Percentiles rank a stretch among this genome's conserved stretches.
phyloP scores from a whole-genome alignment of 306 rosid species.

The Sphenostylis stenocarpa region DNA sequence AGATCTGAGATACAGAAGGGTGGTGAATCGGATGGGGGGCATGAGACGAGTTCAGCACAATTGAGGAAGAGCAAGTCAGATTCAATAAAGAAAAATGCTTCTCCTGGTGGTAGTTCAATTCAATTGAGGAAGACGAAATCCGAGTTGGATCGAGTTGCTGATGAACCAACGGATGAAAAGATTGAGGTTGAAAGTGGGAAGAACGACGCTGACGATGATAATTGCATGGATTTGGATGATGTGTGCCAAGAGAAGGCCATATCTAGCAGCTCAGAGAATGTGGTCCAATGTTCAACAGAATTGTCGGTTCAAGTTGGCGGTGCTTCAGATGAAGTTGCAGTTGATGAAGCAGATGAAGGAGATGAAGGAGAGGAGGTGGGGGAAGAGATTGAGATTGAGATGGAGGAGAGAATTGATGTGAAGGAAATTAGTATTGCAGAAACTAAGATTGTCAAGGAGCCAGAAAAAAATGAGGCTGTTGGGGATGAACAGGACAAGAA shows the following conservation, averaged over 20 bases:
- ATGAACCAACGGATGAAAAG: constrained; percentile 44
- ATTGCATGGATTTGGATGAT: constrained; percentile 49
- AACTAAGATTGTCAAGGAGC: constrained; percentile 32
- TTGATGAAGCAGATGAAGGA: constrained; percentile 21
- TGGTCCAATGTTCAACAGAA: constrained; percentile 37
- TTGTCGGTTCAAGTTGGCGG: constrained; percentile 23
- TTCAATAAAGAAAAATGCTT: constrained; percentile 23
- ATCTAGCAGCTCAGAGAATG: constrained; percentile 37
- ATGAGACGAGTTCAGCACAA: constrained; percentile 38
- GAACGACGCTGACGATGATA: constrained; percentile 42
- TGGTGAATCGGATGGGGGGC: constrained; percentile 34
- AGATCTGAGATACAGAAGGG: constrained; percentile 43
- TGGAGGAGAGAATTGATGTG: constrained; percentile 57
- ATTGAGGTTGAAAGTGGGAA: constrained; percentile 39
- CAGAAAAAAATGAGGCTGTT: constrained; percentile 41
- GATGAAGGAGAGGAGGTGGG: constrained; percentile 32
- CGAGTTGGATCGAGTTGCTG: constrained; percentile 19
- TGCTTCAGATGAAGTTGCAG: constrained; percentile 7
- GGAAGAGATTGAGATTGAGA: constrained; percentile 38
- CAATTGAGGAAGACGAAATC: constrained; percentile 54
- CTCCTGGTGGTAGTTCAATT: constrained; percentile 20
- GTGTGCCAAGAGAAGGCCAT: constrained; percentile 63
- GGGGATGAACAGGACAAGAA: constrained; percentile 27
- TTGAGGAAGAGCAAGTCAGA: constrained; percentile 63
- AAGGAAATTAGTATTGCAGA: constrained; percentile 60